Base-by-base conservation (phyloP, 179 eudicot genomes). In the Beta lomatogona region DNA sequence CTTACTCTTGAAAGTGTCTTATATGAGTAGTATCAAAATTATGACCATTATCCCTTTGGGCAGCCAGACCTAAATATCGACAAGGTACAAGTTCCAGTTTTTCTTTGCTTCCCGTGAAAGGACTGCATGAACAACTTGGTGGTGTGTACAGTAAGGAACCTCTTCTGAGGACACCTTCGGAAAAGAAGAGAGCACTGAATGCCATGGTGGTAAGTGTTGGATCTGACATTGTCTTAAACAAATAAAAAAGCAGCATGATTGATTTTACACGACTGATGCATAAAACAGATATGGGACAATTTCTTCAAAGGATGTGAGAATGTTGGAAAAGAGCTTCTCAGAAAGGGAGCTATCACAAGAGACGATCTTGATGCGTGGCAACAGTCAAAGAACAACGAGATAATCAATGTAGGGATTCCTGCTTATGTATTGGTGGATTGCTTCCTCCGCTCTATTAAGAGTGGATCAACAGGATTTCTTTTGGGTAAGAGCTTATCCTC, bases 61-160 rank as follows among this genome's bases (percentile, higher is more conserved):
- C 82, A 82, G 85, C 87, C 85, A 85, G 87, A 75, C 87, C 87
- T 74, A 68, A 21, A 64, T 85, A 85, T 79, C 67, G 78, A 61
- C 76, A 77, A 77, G 82, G 73, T 79, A 59, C 45, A n/a, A 53
- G 59, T 53, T 15, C 74, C 12, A 70, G 57, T 75, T 16, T 58
- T 9, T 60, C 80, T 5, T 79, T 85, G 73, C 85, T 78, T 16
- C 85, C 87, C 1, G 85, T 82, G 75, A 82, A 46, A 54, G 87
- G 87, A 64, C 75, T 69, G 80, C 82, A 70, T 63, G 87, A 82
- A 74, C 85, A 58, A 61, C 31, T 82, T 2, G 80, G 75, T 45
- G 76, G 74, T 69, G 79, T 57, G 61, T 55, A 53, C 80, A 64
- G 21, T n/a, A 85, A 71, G 70, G 80, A 85, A 80, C 87, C 87